Evolutionary conservation across 2,329 filamentous ascomycete species (phyloP).

Genomic region (Phoma sp.): DNA sequence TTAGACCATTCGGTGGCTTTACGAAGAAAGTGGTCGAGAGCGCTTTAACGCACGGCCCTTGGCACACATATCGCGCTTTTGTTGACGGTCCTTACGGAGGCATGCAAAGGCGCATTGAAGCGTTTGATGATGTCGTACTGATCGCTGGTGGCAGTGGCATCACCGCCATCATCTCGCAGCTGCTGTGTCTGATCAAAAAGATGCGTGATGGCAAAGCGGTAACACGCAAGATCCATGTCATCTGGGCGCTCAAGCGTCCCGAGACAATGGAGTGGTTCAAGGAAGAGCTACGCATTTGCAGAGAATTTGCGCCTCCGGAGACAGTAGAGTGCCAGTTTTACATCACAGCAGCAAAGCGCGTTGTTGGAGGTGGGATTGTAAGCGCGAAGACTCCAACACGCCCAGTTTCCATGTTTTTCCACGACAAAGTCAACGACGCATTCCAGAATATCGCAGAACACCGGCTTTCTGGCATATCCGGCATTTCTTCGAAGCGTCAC

Average conservation of each 20-base stretch:
- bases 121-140: slow-evolving; percentile 91
- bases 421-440: slow-evolving; percentile 86
- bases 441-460: slow-evolving; percentile 87
- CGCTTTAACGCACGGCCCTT: slow-evolving; percentile 82
- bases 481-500: slow-evolving; percentile 64
- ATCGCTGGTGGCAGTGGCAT: slow-evolving; percentile 95
- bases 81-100: slow-evolving; percentile 94
- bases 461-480: slow-evolving; percentile 51
- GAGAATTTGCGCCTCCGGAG: slow-evolving; percentile 85
- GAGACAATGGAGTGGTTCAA: slow-evolving; percentile 98
- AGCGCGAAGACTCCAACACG: slow-evolving; percentile 58
- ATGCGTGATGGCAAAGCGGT: slow-evolving; percentile 96
- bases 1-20: slow-evolving; percentile 90
- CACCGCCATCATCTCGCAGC: slow-evolving; percentile 88
- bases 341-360: slow-evolving; percentile 77
- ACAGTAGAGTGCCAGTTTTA: slow-evolving; percentile 94
- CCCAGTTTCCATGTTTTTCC: slow-evolving; percentile 75
- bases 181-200: slow-evolving; percentile 92
- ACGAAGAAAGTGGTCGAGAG: slow-evolving; percentile 84
- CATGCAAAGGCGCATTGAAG: slow-evolving; percentile 86
- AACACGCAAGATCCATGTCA: slow-evolving; percentile 84
- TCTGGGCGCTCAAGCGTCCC: slow-evolving; percentile 91
- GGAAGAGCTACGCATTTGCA: slow-evolving; percentile 89
- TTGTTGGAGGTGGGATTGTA: slow-evolving; percentile 54
- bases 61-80: slow-evolving; percentile 90